Conservation (phyloP, 2,329 filamentous ascomycete genomes). For the Trichoderma afroharzianum region DNA sequence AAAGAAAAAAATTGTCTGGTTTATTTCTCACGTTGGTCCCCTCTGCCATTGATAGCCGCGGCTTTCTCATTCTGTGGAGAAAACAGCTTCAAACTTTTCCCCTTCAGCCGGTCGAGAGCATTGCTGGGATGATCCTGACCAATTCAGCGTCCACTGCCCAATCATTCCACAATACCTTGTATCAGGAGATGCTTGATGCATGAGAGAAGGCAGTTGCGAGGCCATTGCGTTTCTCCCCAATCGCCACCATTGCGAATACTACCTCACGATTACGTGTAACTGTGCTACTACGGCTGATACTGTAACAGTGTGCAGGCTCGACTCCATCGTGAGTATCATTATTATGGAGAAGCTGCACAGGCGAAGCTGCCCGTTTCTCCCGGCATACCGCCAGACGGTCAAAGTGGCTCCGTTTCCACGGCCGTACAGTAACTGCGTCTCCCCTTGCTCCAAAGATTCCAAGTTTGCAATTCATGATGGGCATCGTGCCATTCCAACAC, state of each 20-base stretch:
- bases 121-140: background rate
- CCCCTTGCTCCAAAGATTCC: background rate
- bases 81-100: background rate
- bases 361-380: slow-evolving; percentile 11
- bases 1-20: background rate
- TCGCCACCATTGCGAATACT: background rate
- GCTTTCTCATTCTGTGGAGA: background rate
- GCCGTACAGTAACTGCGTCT: background rate
- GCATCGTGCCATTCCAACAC: background rate
- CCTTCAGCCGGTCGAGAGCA: background rate
- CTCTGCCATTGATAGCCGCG: slow-evolving; percentile 3
- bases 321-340: slow-evolving; percentile 1
- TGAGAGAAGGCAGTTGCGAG: background rate
- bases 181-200: background rate
- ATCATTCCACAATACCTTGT: background rate
- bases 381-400: slow-evolving; percentile 15
- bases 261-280: background rate
- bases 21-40: background rate
- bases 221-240: background rate
- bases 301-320: background rate
- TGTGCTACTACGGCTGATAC: background rate
- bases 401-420: background rate
- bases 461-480: background rate
- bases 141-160: background rate
- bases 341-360: slow-evolving; percentile 8